A percentile compares a stretch with the other conserved stretches of the same genome.
Conservation (phyloP, 768 basidiomycete species). For the Strobilomyces dryophilus region DNA sequence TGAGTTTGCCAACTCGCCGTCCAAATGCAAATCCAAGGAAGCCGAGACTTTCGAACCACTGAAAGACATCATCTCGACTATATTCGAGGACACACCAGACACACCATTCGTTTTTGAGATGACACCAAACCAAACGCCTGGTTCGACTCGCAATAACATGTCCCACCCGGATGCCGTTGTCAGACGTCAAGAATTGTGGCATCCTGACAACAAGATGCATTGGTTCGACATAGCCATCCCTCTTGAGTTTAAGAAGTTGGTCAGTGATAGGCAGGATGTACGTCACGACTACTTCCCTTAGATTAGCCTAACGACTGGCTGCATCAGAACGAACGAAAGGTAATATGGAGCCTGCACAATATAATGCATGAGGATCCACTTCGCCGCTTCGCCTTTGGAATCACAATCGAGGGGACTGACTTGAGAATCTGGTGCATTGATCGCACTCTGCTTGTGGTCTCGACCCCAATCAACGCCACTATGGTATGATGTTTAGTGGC, state of each 20-base stretch:
- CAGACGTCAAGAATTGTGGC: not conserved
- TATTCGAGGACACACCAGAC: not conserved
- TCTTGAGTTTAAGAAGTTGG: constrained; percentile 7
- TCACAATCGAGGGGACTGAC: constrained; percentile 22
- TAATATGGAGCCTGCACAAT: constrained; percentile 25
- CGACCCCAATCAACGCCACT: not conserved
- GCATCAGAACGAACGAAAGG: constrained; percentile 15
- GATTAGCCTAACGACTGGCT: not conserved
- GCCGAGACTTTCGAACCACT: not conserved
- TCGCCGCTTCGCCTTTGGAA: constrained; percentile 23
- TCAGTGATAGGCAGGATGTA: not conserved
- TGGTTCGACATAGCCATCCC: constrained; percentile 12
- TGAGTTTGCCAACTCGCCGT: not conserved
- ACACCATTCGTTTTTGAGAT: not conserved
- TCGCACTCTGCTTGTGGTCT: not conserved
- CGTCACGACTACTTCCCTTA: not conserved
- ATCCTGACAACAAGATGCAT: not conserved
- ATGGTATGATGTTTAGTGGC: not conserved
- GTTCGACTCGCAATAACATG: not conserved
- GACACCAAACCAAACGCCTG: not conserved
- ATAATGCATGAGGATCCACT: constrained; percentile 28
- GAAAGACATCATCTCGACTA: not conserved
- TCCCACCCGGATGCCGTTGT: constrained; percentile 5
- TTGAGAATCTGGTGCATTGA: constrained; percentile 28
- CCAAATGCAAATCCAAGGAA: not conserved